Percentiles rank a stretch among this genome's conserved stretches.
Evolutionary conservation across 2,329 filamentous ascomycete species (phyloP).

Genomic region (Fusarium incarnatum): DNA sequence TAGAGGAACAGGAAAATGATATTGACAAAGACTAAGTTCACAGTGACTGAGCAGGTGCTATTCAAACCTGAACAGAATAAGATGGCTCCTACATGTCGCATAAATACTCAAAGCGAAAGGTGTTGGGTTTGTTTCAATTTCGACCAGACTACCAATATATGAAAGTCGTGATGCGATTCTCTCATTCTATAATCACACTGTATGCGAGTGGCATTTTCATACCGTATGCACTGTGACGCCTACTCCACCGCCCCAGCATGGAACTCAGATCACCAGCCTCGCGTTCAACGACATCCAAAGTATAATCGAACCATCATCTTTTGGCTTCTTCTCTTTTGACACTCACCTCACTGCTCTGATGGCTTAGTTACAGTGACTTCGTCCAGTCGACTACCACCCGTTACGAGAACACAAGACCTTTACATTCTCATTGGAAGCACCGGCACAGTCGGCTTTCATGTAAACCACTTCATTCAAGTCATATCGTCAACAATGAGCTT

Average conservation of each 20-base stretch:
- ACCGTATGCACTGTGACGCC: constrained; percentile 3
- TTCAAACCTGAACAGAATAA: background rate
- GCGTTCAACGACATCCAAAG: constrained; percentile 35
- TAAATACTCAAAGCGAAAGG: background rate
- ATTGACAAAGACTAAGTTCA: background rate
- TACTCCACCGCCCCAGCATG: constrained; percentile 44
- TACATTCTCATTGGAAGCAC: background rate
- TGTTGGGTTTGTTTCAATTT: too few species aligned
- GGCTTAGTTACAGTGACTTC: background rate
- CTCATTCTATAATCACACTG: background rate
- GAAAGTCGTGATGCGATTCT: background rate
- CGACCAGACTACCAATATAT: background rate
- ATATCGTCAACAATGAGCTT: constrained; percentile 13
- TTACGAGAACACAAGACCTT: constrained; percentile 5
- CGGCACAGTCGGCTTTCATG: background rate
- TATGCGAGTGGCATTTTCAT: background rate
- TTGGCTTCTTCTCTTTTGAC: background rate
- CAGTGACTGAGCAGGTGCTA: background rate
- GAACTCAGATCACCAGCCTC: constrained; percentile 36
- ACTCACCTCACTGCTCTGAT: background rate
- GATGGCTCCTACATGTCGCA: background rate
- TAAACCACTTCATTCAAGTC: background rate
- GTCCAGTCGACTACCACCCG: background rate
- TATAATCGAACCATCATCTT: constrained; percentile 7
- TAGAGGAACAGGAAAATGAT: background rate